Evolutionary conservation across 176 grass and related monocot genomes (phyloP), one percentile per base, ranked within the genome.

Genomic region (Chloris gayana): DNA sequence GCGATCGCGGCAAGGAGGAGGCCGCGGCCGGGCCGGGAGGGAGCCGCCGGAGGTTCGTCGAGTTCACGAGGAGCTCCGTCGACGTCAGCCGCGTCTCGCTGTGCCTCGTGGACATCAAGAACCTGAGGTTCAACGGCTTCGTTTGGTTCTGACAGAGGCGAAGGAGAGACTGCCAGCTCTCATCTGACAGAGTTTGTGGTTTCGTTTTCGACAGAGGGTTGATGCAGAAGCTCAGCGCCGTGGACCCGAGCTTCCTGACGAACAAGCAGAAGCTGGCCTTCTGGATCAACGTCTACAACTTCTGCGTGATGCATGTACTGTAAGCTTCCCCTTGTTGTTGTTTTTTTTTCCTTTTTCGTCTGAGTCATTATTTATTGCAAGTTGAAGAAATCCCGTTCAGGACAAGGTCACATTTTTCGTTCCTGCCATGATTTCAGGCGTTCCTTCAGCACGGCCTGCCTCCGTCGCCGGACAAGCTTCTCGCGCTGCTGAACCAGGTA

Each of bases 271-370:
- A 89, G 79, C 45, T 98, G 30, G 92, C 95, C 69, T 98, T 98
- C 66, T 98, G 95, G 95, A 87, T 98, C 69, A 98, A 98, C 88
- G 82, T 95, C 84, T 95, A 95, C 88, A 98, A 98, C 77, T 91
- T 94, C 79, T 98, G 90, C 86, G 86, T 95, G 77, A 95, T 98
- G 92, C 92, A 98, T 89, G 96, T 98, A 98, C 46, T 60, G 64
- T 69, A 79, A 77, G 80, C 49, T 74, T 17, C 65, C 42, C 53
- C 8, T 24, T 57, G 6, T 57, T 54, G 4, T 54, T 21, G 21
- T 54, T 54, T 59, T 49, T 47, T 46, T 46, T 10, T 45, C 7
- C 7, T 0, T 14, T 54, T 67, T 6, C 35, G 18, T 61, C 24
- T 31, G 15, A 44, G 0, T 2, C 9, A 44, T 44, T 10, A 19